Evolutionary conservation across 192 early-diverging fungal species (phyloP), one percentile per base, ranked within the genome.

Genomic region (Dissophora globulifera): DNA sequence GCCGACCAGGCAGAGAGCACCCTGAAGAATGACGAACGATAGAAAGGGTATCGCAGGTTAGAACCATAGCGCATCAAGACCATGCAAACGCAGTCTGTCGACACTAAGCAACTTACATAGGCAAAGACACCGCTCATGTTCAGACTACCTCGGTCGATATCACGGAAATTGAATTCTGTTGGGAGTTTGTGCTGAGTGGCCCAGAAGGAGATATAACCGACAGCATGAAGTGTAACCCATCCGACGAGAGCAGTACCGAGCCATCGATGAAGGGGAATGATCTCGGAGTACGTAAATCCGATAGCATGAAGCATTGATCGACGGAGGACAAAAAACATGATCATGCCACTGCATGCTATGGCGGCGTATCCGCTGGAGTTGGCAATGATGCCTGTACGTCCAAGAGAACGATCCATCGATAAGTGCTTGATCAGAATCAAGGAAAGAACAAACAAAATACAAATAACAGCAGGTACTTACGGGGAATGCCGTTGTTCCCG

Each of bases 81-180:
- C n/a, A n/a, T n/a, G n/a, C n/a, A n/a, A 25, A 16, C 22, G 43
- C 57, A 48, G 20, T 3, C 10, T 1, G 25, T 26, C 7, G 17
- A 33, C 16, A 52, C 31, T 3, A 52, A 27, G 30, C n/a, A 9
- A 59, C 69, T 64, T 58, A 74, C 69, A 32, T 76, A 76, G 46
- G 63, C 72, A 43, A 76, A 76, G 43, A 76, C 72, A 45, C 72
- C 72, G 63, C 66, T 76, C 72, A 76, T 76, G 40, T 76, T 76
- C 15, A 76, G 16, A 19, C 63, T 76, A 38, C 63, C 72, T 35
- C 72, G 72, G 2, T 20, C 13, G 1, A 8, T 22, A 23, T 76
- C 72, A 33, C 30, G 67, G 57, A 76, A 76, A 53, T 76, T 76
- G 47, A 76, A 67, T 13, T 76, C 72, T 13, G 61, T 49, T 41